Conservation (phyloP, 169 alveolate genomes). For the Blepharisma undulans region DNA sequence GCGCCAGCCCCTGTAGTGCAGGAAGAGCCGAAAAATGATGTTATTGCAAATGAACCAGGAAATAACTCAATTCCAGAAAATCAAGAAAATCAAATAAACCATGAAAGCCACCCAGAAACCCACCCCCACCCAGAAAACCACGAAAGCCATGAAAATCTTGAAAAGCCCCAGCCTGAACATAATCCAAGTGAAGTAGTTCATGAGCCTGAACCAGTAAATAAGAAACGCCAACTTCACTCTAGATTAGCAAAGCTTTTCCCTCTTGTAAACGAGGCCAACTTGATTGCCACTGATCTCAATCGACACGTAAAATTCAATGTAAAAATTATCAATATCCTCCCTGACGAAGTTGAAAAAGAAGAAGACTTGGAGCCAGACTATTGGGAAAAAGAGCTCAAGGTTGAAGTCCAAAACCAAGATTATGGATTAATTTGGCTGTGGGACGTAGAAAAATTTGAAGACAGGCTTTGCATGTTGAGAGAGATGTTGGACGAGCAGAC, state of each 20-base stretch:
- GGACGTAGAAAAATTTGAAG: conserved; percentile 67
- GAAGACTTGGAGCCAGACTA: conserved; percentile 42
- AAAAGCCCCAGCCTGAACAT: neutral
- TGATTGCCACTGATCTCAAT: conserved; percentile 49
- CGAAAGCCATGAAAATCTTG: neutral
- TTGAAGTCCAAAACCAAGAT: conserved; percentile 64
- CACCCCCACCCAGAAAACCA: neutral
- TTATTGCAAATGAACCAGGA: conserved; percentile 39
- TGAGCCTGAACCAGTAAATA: conserved; percentile 25
- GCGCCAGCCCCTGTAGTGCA: conserved; percentile 39
- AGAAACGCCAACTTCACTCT: conserved; percentile 43
- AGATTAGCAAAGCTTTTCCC: conserved; percentile 47
- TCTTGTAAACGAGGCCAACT: conserved; percentile 50
- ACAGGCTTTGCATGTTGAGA: conserved; percentile 70
- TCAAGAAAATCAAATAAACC: conserved; percentile 26
- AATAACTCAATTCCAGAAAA: conserved; percentile 38
- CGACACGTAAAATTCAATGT: conserved; percentile 40
- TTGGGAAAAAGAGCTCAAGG: conserved; percentile 47
- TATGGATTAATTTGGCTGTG: conserved; percentile 69
- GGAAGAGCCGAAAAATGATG: conserved; percentile 45
- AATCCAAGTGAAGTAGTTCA: neutral
- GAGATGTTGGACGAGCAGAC: conserved; percentile 59
- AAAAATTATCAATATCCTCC: conserved; percentile 45
- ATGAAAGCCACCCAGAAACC: conserved; percentile 37
- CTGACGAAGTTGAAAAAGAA: conserved; percentile 47